Base-by-base conservation (phyloP, 2,329 filamentous ascomycete genomes). In the Cadophora sp. region DNA sequence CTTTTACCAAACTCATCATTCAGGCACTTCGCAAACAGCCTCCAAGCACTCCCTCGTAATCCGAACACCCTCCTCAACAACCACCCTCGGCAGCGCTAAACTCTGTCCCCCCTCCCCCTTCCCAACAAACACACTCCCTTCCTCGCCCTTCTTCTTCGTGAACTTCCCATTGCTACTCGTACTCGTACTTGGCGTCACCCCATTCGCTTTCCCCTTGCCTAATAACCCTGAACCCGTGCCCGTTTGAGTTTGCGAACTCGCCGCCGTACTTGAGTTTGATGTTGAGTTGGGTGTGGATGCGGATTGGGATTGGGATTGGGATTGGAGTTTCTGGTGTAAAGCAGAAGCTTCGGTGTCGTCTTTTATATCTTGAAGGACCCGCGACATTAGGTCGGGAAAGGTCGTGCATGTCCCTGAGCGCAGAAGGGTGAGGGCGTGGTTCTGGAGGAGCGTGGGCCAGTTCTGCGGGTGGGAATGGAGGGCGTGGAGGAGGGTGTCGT, bases 1-100 rank as follows among this genome's bases (percentile, higher is more conserved):
- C n/a, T n/a, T n/a, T n/a, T n/a, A n/a, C n/a, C n/a, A n/a, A n/a
- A n/a, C n/a, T n/a, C n/a, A n/a, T 66, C 66, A 73, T 39, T 73
- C 69, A 14, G 68, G 71, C 39, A 78, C 69, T 62, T 77, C 75
- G 69, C 75, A 76, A 76, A 78, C 75, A 41, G 64, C 51, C 69
- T 89, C 87, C 50, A 90, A 79, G 69, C 83, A 84, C 72, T 89
- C 87, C 66, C 84, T 81, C 33, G 87, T 87, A 39, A 86, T 80
- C 70, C 83, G 83, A n/a, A 90, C 79, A 4, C 87, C 87, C 71
- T 91, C 86, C 30, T 89, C 85, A 16, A 90, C 78, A n/a, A 89
- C 86, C 2, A 80, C 75, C 64, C 83, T 81, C 14, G 89, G 88
- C 50, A 91, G 77, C 39, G 87, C 88, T 16, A 90, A 81, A 71